Evolutionary conservation across 345 rosid species (phyloP), one percentile per base, ranked within the genome.

Genomic region (Eucalyptus guilfoylei): DNA sequence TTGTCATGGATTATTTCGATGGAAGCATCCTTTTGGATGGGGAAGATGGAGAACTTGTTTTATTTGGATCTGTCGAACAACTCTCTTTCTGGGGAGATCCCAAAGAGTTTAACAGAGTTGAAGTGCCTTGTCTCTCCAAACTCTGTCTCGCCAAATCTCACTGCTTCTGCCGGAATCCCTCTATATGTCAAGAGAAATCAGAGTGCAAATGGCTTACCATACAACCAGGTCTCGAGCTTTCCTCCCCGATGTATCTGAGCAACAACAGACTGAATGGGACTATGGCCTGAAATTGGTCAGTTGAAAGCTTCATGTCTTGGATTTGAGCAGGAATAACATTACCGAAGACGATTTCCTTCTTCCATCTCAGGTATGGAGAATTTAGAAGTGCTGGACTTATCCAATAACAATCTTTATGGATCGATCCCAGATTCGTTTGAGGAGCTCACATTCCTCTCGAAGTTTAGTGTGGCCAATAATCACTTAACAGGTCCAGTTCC

Each of bases 61-160:
- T 97, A 96, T 92, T 89, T 97, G 91, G 99, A 97, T 91, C 93
- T 97, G 88, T 97, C 99, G 13, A 97, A 96, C 91, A 97, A 96
- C 92, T 95, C 99, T 28, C 93, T 97, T 87, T 90, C 95, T 1
- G 99, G 99, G 87, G 96, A 94, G 90, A 94, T 97, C 89, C 99
- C 99, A 10, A 91, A 88, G 86, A 91, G 96, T 69, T 89, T 97
- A 90, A 94, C 93, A 5, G 89, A 94, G 89, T 94, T 97, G 90
- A 94, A 92, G 93, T 94, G 94, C 91, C 94, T 97, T 6, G 81
- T 93, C 86, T 94, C 91, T 69, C 87, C 93, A 69, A 95, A 94
- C 91, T 88, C 90, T 89, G 90, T 89, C 85, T 92, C 88, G 11
- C 86, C 94, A 88, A 93, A 89, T 88, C 88, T 88, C 86, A 80